A percentile compares a stretch with the other conserved stretches of the same genome.
Conservation (phyloP, 768 basidiomycete species). For the Tephrocybe sp. region DNA sequence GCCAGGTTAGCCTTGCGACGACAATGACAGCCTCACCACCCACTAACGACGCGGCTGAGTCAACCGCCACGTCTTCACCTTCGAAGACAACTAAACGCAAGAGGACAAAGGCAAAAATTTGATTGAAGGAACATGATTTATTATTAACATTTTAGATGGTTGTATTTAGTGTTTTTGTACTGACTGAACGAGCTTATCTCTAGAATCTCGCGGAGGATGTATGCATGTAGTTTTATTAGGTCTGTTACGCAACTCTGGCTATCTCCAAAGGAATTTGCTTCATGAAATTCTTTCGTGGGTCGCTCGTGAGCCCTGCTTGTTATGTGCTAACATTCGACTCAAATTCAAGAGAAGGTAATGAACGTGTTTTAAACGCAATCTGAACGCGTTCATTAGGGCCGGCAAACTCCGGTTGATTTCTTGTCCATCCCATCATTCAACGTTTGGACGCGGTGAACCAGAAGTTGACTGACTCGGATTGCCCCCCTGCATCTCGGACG, state of each 20-base stretch:
- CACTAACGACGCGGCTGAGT: background rate
- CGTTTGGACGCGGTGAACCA: background rate
- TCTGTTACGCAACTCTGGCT: too few relatives aligned
- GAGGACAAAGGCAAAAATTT: conserved; percentile 10
- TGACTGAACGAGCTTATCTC: too few relatives aligned
- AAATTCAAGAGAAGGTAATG: too few relatives aligned
- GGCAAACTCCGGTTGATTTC: conserved; percentile 8
- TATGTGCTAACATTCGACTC: too few relatives aligned
- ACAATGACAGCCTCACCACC: background rate
- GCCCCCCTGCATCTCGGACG: background rate
- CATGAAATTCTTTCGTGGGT: too few relatives aligned
- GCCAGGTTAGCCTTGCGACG: background rate
- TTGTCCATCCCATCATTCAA: background rate
- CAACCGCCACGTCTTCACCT: conserved; percentile 8
- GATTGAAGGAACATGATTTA: background rate
- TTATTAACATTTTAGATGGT: background rate
- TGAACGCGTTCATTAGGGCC: background rate
- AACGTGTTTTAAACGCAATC: too few relatives aligned
- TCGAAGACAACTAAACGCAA: conserved; percentile 17
- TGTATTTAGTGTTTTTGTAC: background rate
- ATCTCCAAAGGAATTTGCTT: too few relatives aligned
- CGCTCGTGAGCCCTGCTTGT: too few relatives aligned
- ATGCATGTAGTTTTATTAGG: too few relatives aligned
- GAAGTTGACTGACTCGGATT: background rate
- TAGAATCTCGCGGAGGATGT: too few relatives aligned